These are phyloP conservation scores for Pseudocercospora cruenta DNA, from an alignment of 2,329 filamentous ascomycete genomes.

Conservation along the genomic window DNA sequence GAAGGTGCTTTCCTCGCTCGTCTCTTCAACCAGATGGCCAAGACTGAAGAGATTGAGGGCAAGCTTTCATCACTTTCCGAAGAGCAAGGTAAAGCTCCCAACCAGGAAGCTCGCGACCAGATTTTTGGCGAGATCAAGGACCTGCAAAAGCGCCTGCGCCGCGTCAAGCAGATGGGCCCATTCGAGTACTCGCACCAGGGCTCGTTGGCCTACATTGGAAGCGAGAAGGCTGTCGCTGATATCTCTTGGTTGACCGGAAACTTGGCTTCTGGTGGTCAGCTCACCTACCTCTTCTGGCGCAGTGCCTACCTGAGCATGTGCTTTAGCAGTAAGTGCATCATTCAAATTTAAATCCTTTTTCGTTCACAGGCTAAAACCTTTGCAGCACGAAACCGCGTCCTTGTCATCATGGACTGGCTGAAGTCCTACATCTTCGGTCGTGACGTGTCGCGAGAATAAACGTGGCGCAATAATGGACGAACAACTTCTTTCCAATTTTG, in stretches of 20 bases:
- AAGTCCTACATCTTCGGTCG: slow-evolving; percentile 97
- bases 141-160: slow-evolving; percentile 81
- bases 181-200: slow-evolving; percentile 99
- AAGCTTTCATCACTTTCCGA: slow-evolving; percentile 72
- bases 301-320: slow-evolving; percentile 99
- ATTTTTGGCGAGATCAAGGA: slow-evolving; percentile 77
- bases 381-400: slow-evolving; percentile 78
- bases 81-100: slow-evolving; percentile 66
- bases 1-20: slow-evolving; percentile 93
- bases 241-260: slow-evolving; percentile 98
- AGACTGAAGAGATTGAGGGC: slow-evolving; percentile 79
- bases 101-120: slow-evolving; percentile 59
- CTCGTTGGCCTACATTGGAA: slow-evolving; percentile 94
- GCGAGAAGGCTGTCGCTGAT: slow-evolving; percentile 96
- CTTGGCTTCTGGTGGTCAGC: slow-evolving; percentile 80
- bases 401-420: slow-evolving; percentile 92
- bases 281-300: slow-evolving; percentile 98
- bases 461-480: not conserved
- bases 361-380: not conserved
- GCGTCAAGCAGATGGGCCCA: slow-evolving; percentile 92
- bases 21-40: slow-evolving; percentile 99
- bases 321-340: slow-evolving; percentile 69
- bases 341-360: not conserved
- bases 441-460: slow-evolving; percentile 81
- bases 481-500: not conserved